Base-by-base conservation (phyloP, 148 eudicot species). In the Cornus florida region DNA sequence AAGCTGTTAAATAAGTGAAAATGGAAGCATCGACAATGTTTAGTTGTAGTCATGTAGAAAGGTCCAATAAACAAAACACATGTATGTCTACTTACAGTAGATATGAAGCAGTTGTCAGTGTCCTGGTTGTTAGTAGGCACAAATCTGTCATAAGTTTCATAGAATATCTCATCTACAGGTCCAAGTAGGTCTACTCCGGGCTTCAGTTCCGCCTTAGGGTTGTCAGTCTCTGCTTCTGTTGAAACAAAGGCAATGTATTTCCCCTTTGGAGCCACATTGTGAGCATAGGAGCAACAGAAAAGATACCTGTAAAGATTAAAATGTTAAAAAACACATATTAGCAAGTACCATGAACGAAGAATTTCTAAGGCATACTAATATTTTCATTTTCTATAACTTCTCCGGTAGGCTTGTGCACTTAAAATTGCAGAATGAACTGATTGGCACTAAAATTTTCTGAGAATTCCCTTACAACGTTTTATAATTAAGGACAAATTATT, bases 201-300 rank as follows among this genome's bases (percentile, higher is more conserved):
- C 82, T 90, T 93, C 64, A 90, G 85, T 84, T 93, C 97, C 35
- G 74, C 80, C 83, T 91, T 91, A 16, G 95, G 97, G 31, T 91
- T 80, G 78, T 93, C 95, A 66, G 93, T 91, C 82, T 93, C 97
- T 20, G 97, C 97, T 83, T 93, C 97, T 67, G 95, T 85, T 50
- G 88, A 83, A 38, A 92, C 97, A 71, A 92, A 92, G 53, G 97
- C 93, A 9, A 92, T 91, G 82, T 81, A 89, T 85, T 92, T 91
- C 46, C 92, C 94, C 79, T 91, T 83, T 13, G 97, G 91, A 74
- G 94, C 97, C 9, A 92, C 94, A 81, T 89, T 92, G 59, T 92
- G 97, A 75, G 91, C 79, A 90, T 92, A 92, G 10, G 97, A 92
- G 81, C 94, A 92, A 62, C 94, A 92, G 79, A 92, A 92, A 48